phyloP scores from a whole-genome alignment of 2,329 filamentous ascomycete species.

The Monilinia laxa region DNA sequence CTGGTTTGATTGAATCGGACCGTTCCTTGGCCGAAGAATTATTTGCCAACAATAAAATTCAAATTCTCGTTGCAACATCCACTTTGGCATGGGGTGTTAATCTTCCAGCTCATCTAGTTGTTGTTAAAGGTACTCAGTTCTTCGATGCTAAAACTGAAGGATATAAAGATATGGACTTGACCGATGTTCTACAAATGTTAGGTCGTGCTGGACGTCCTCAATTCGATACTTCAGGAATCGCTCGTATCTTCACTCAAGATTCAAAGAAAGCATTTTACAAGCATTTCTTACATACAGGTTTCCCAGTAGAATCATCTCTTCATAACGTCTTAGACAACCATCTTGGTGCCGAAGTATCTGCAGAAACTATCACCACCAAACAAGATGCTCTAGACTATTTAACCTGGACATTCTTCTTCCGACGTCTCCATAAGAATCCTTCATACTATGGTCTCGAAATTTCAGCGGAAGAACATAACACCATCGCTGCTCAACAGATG shows the following conservation, averaged over 20 bases:
- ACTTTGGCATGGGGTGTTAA: slow-evolving; percentile 99
- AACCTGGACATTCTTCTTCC: slow-evolving; percentile 99
- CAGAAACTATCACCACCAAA: slow-evolving; percentile 88
- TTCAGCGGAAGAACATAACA: slow-evolving; percentile 87
- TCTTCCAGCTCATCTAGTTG: slow-evolving; percentile 90
- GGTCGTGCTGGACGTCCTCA: slow-evolving; percentile 93
- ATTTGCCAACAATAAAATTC: slow-evolving; percentile 96
- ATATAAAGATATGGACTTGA: slow-evolving; percentile 98
- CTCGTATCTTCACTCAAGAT: slow-evolving; percentile 95
- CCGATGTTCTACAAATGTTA: slow-evolving; percentile 96
- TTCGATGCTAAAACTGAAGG: slow-evolving; percentile 97
- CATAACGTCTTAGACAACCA: slow-evolving; percentile 98
- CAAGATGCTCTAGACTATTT: slow-evolving; percentile 97
- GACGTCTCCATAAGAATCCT: slow-evolving; percentile 94
- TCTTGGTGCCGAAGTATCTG: slow-evolving; percentile 89
- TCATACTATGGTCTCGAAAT: slow-evolving; percentile 97
- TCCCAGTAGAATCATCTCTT: slow-evolving; percentile 93
- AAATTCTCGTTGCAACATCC: slow-evolving; percentile 84
- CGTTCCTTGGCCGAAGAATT: slow-evolving; percentile 89
- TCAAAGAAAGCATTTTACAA: slow-evolving; percentile 99
- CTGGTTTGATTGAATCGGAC: slow-evolving; percentile 92
- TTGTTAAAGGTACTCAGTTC: slow-evolving; percentile 97
- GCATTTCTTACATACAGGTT: slow-evolving; percentile 96
- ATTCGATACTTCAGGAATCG: slow-evolving; percentile 94
- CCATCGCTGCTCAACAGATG: slow-evolving; percentile 75